phyloP scores from a whole-genome alignment of 2,329 filamentous ascomycete species.

The Pseudodiploospora longispora region DNA sequence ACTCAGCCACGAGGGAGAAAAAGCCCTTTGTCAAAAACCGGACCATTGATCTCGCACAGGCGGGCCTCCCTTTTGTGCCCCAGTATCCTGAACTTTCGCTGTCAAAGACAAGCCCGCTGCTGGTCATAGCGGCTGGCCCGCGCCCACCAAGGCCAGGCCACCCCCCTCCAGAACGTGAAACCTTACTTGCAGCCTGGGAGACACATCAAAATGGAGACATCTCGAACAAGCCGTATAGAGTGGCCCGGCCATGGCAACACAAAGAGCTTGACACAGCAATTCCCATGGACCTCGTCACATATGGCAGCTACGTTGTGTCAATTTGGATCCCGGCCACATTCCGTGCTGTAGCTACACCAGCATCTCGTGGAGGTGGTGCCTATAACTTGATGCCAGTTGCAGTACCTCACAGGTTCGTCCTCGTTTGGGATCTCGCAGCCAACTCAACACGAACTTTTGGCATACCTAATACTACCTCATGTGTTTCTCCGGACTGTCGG shows the following conservation, averaged over 20 bases:
- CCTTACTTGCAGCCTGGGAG: slow-evolving; percentile 32
- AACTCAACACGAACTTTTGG: slow-evolving; percentile 28
- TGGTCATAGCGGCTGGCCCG: slow-evolving; percentile 30
- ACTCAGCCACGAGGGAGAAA: slow-evolving; percentile 22
- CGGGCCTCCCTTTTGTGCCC: slow-evolving; percentile 28
- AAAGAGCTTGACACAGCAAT: slow-evolving; percentile 31
- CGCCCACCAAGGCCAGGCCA: slow-evolving; percentile 28
- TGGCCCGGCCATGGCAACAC: slow-evolving; percentile 29
- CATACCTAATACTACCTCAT: slow-evolving; percentile 31
- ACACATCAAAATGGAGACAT: slow-evolving; percentile 18
- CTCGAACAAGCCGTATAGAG: slow-evolving; percentile 25
- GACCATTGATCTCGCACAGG: slow-evolving; percentile 26
- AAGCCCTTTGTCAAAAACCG: slow-evolving; percentile 28
- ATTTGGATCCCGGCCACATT: slow-evolving; percentile 33
- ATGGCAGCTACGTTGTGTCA: slow-evolving; percentile 30
- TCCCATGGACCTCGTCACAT: slow-evolving; percentile 27
- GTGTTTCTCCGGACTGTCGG: slow-evolving; percentile 32
- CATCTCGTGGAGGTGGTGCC: slow-evolving; percentile 17
- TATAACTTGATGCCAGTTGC: slow-evolving; percentile 26
- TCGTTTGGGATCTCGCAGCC: slow-evolving; percentile 32
- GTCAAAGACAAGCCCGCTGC: slow-evolving; percentile 29
- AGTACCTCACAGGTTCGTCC: slow-evolving; percentile 26
- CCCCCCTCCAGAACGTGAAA: slow-evolving; percentile 29
- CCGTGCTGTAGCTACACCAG: slow-evolving; percentile 24
- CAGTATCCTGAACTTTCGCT: slow-evolving; percentile 32